phyloP scores from a whole-genome alignment of 2,329 filamentous ascomycete species.

The Fusarium sp. region DNA sequence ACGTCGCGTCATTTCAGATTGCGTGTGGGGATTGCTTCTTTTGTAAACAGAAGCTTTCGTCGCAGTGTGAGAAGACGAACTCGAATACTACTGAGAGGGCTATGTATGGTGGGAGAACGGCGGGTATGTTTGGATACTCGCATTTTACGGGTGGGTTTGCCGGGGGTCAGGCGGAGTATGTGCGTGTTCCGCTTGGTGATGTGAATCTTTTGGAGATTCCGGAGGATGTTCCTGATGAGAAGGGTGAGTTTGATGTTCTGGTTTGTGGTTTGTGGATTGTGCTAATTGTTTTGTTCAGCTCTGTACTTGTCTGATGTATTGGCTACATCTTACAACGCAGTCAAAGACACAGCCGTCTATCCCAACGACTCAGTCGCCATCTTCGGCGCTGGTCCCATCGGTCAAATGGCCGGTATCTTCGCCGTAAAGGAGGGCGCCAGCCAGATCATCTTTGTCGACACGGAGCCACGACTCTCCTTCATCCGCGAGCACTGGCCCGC shows the following conservation, averaged over 20 bases:
- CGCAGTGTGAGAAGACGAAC: conserved; percentile 84
- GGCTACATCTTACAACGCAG: conserved; percentile 81
- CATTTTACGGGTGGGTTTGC: conserved; percentile 89
- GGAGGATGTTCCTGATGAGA: conserved; percentile 84
- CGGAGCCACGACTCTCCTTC: conserved; percentile 75
- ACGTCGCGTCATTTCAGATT: conserved; percentile 90
- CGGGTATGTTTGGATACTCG: conserved; percentile 79
- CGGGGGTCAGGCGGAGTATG: conserved; percentile 88
- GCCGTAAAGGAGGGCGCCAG: conserved; percentile 77
- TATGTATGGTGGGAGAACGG: conserved; percentile 83
- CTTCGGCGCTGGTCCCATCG: conserved; percentile 88
- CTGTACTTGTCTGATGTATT: conserved; percentile 86
- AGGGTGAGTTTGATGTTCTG: conserved; percentile 60
- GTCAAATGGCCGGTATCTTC: conserved; percentile 85
- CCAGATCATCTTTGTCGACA: conserved; percentile 83
- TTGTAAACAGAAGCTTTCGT: conserved; percentile 81
- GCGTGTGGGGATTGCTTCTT: conserved; percentile 79
- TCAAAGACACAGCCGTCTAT: conserved; percentile 86
- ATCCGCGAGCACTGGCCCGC: conserved; percentile 70
- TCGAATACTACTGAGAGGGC: conserved; percentile 75
- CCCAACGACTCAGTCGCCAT: conserved; percentile 81
- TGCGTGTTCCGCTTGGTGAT: conserved; percentile 82
- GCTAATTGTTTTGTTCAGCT: conserved; percentile 41
- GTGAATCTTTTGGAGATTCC: conserved; percentile 85
- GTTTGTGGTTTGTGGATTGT: rapidly evolving